These are phyloP conservation scores for Diaporthe sp. DNA, from an alignment of 2,329 filamentous ascomycete species.

Conservation along the genomic window DNA sequence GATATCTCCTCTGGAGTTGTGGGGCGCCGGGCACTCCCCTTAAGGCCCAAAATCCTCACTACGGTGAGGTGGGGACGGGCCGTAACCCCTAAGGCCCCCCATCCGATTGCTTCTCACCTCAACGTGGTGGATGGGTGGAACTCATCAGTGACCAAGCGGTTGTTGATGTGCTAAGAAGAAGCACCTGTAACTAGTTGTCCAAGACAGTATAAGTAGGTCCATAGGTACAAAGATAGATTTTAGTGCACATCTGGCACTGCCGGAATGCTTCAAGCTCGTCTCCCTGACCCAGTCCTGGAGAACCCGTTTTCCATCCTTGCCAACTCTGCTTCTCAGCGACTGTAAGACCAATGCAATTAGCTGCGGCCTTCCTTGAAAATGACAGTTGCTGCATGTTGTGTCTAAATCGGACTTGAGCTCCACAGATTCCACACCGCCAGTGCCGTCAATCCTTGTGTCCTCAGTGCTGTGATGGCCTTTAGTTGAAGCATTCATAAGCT, in stretches of 20 bases:
- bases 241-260: neutral
- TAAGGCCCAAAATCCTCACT: neutral
- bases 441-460: neutral
- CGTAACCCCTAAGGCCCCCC: neutral
- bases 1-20: neutral
- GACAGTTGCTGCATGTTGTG: neutral
- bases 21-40: neutral
- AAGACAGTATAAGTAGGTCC: neutral
- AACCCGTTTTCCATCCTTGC: neutral
- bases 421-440: neutral
- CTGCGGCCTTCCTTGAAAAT: neutral
- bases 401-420: neutral
- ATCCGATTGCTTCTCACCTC: constrained; percentile 20
- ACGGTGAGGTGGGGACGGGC: neutral
- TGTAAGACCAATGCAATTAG: neutral
- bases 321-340: neutral
- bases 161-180: constrained; percentile 1
- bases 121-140: constrained; percentile 15
- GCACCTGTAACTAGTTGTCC: neutral
- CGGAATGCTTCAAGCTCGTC: neutral
- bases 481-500: neutral
- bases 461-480: neutral
- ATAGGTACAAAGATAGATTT: neutral
- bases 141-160: constrained; percentile 3
- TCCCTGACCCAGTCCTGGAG: neutral